Evolutionary conservation across 1,284 basidiomycete species (phyloP), one percentile per base, ranked within the genome.

Genomic region (Heterobasidion annosum): DNA sequence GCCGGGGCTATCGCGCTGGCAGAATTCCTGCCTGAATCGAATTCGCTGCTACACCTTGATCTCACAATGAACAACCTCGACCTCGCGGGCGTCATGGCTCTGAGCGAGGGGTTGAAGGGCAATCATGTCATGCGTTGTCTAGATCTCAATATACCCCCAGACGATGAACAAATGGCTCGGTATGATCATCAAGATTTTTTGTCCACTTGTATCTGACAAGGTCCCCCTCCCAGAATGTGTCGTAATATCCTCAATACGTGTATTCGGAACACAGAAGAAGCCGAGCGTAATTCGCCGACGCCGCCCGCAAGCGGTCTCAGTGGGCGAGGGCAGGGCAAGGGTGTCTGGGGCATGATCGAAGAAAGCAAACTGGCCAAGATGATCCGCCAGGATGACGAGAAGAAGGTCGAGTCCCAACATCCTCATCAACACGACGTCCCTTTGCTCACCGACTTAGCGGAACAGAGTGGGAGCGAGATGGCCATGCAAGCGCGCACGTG

Each of bases 1-100:
- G 77, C 88, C 1, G 94, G 92, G 3, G 95, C 96, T 0, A 97
- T 99, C 56, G 91, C 93, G 0, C 80, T 99, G 1, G 96, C 96
- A 3, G 95, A 98, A 70, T 98, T 98, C 73, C 77, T 98, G 2
- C 94, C 94, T 0, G 94, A 98, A 66, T 88, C 91, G 0, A 80
- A 78, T 32, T 88, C 87, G 0, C 76, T 98, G 4, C 76, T 98
- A 0, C 94, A 98, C 67, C 82, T 98, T 49, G 91, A 94, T 67
- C 73, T 95, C 33, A 94, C 91, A 0, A 71, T 78, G 62, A 95
- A 95, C 67, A 72, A 76, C 5, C 75, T 98, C 44, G 93, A 93
- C 61, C 78, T 95, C 35, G 94, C 93, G 0, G 93, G 92, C 15
- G 90, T 98, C 6, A 88, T 98, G 81, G 96, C 95, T 0, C 79